A percentile compares a stretch with the other conserved stretches of the same genome.
These are phyloP conservation scores for Metschnikowia santaceciliae DNA, from an alignment of 805 yeast genomes.

Conservation along the genomic window DNA sequence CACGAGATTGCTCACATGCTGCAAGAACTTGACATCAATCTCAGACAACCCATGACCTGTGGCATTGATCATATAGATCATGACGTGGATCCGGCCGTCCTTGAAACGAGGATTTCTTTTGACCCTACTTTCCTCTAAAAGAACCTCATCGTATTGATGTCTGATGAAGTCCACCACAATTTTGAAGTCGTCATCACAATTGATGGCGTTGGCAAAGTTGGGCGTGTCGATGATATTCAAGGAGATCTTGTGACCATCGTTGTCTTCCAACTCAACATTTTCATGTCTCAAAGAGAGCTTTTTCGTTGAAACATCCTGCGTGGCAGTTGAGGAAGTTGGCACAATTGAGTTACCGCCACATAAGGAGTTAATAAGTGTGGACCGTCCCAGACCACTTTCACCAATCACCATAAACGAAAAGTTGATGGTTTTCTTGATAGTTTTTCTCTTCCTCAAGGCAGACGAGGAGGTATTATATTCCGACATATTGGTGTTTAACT, in stretches of 20 bases:
- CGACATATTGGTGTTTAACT: slow-evolving; percentile 9
- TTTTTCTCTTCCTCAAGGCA: slow-evolving; percentile 62
- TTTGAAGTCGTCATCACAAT: slow-evolving; percentile 64
- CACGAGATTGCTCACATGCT: slow-evolving; percentile 39
- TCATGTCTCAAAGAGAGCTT: slow-evolving; percentile 67
- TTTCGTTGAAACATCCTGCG: slow-evolving; percentile 48
- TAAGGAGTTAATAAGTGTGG: slow-evolving; percentile 87
- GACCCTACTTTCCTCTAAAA: slow-evolving; percentile 75
- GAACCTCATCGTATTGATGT: slow-evolving; percentile 79
- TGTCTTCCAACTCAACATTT: slow-evolving; percentile 79
- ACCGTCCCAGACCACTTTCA: slow-evolving; percentile 81
- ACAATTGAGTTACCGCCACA: slow-evolving; percentile 82
- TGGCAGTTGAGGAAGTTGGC: slow-evolving; percentile 60
- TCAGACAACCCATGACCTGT: slow-evolving; percentile 44
- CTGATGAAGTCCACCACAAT: slow-evolving; percentile 72
- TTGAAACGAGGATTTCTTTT: slow-evolving; percentile 82
- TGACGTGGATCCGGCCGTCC: slow-evolving; percentile 76
- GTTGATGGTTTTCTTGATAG: slow-evolving; percentile 76
- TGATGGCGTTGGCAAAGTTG: slow-evolving; percentile 73
- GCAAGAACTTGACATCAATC: slow-evolving; percentile 40
- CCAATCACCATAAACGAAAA: slow-evolving; percentile 87
- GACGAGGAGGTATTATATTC: slow-evolving; percentile 32
- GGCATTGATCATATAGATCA: slow-evolving; percentile 43
- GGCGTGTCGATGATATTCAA: slow-evolving; percentile 78
- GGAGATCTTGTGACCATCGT: slow-evolving; percentile 79